Percentiles rank a stretch among this genome's conserved stretches.
These are phyloP conservation scores for Cryptococcus depauperatus DNA, from an alignment of 1,284 basidiomycete species.

Conservation along the genomic window DNA sequence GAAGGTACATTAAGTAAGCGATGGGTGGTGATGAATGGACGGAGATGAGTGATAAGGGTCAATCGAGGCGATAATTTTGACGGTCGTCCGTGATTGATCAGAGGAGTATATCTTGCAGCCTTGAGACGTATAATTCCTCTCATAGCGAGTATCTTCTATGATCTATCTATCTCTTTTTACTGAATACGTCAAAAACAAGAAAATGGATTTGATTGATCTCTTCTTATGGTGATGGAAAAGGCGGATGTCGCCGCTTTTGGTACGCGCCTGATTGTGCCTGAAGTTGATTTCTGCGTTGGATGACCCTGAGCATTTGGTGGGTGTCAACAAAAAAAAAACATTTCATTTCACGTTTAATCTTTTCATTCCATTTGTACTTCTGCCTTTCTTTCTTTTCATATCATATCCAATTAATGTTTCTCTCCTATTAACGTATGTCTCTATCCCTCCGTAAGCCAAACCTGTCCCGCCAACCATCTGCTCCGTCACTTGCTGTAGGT, in stretches of 20 bases:
- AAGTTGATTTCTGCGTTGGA: not conserved
- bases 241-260: not conserved
- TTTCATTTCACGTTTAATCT: not conserved
- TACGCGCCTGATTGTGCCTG: not conserved
- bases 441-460: slow-evolving; percentile 18
- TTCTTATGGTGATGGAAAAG: too few species aligned
- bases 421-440: slow-evolving; percentile 3
- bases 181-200: too few species aligned
- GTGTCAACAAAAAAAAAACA: slow-evolving; percentile 1
- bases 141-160: too few species aligned
- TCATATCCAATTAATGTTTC: not conserved
- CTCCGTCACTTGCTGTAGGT: slow-evolving; percentile 28
- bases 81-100: too few species aligned
- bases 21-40: not conserved
- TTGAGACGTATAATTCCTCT: too few species aligned
- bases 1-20: slow-evolving; percentile 4
- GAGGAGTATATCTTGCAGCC: too few species aligned
- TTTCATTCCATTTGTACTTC: not conserved
- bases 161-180: too few species aligned
- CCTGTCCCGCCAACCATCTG: slow-evolving; percentile 25
- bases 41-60: not conserved
- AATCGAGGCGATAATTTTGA: too few species aligned
- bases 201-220: too few species aligned
- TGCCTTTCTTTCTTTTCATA: not conserved
- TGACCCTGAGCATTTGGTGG: not conserved